Base-by-base conservation (phyloP, 2,329 filamentous ascomycete genomes). In the Didymella segeticola region DNA sequence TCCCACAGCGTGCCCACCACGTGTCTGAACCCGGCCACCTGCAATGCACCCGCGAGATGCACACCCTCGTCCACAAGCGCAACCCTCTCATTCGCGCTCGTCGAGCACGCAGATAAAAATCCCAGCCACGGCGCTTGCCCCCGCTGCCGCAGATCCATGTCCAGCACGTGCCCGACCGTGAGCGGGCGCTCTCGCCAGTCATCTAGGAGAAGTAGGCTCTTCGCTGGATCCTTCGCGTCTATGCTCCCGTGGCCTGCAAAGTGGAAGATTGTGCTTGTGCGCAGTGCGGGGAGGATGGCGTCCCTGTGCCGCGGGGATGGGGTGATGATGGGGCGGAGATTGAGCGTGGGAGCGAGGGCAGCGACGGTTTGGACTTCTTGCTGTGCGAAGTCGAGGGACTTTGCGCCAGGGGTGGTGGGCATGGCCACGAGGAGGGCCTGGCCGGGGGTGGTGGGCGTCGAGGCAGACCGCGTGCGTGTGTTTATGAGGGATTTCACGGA, bases 1-100 rank as follows among this genome's bases (percentile, higher is more conserved):
- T 71, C 56, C 78, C 76, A 80, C 0, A 79, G 60, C 0, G 75
- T 75, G 0, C 77, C 77, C 38, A 80, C 60, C 5, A 79, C 76
- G 51, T 65, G 60, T n/a, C 45, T 46, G 29, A 63, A 65, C 10
- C 62, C 62, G 2, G 56, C 56, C 7, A 60, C 57, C 57, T 79
- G 75, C 47, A 53, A 79, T 0, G 71, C 73, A 36, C 63, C 73
- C 6, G 69, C 60, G 0, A 80, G 58, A 50, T 79, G 74, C 6
- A 80, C 66, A 1, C 53, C 56, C 47, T 80, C 77, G 29, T 80
- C 78, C 0, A 65, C 5, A 2, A 74, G 51, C 0, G 39, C 47
- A 0, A 30, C 64, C 51, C 4, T 60, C 43, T 19, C 12, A 22
- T 25, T 12, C 23, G 27, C 19, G n/a, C 34, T 19, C 14, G 45